Evolutionary conservation across 1,284 basidiomycete genomes (phyloP).

Genomic region (Apiotrichum porosum): DNA sequence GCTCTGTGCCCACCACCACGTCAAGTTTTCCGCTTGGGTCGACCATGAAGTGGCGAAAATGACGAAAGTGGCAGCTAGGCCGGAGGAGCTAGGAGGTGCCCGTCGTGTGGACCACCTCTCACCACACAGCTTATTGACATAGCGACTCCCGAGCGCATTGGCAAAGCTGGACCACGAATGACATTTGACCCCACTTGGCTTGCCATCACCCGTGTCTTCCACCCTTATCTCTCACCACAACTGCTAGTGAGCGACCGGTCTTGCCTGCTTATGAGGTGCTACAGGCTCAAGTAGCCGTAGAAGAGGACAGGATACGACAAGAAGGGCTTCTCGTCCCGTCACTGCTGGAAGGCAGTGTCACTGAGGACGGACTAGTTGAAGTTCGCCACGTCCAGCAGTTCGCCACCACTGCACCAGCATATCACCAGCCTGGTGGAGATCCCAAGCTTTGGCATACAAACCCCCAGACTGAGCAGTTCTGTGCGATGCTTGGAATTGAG

Average conservation of each 20-base stretch:
- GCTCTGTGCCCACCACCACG: slow-evolving; percentile 93
- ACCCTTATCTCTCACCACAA: slow-evolving; percentile 66
- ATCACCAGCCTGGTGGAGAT: slow-evolving; percentile 21
- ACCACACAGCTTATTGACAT: slow-evolving; percentile 65
- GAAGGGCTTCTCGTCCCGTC: slow-evolving; percentile 30
- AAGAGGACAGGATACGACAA: slow-evolving; percentile 60
- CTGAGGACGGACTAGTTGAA: slow-evolving; percentile 29
- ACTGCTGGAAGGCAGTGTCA: slow-evolving; percentile 35
- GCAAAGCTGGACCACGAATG: slow-evolving; percentile 48
- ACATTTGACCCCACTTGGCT: slow-evolving; percentile 87
- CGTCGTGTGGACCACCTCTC: no score
- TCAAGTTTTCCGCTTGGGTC: slow-evolving; percentile 60
- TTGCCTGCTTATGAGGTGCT: no score
- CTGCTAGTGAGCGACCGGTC: no score
- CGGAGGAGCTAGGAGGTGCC: no score
- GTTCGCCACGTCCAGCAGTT: slow-evolving; percentile 73
- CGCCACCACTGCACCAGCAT: slow-evolving; percentile 63
- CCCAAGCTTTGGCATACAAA: slow-evolving; percentile 65
- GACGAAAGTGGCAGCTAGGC: no score
- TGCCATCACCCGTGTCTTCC: slow-evolving; percentile 79
- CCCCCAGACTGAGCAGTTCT: slow-evolving; percentile 84
- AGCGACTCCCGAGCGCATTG: slow-evolving; percentile 33
- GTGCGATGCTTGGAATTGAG: slow-evolving; percentile 67
- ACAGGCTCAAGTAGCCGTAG: slow-evolving; percentile 59
- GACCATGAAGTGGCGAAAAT: no score